Evolutionary conservation across 1,284 basidiomycete species (phyloP), one percentile per base, ranked within the genome.

Genomic region (Peniophora sp.): DNA sequence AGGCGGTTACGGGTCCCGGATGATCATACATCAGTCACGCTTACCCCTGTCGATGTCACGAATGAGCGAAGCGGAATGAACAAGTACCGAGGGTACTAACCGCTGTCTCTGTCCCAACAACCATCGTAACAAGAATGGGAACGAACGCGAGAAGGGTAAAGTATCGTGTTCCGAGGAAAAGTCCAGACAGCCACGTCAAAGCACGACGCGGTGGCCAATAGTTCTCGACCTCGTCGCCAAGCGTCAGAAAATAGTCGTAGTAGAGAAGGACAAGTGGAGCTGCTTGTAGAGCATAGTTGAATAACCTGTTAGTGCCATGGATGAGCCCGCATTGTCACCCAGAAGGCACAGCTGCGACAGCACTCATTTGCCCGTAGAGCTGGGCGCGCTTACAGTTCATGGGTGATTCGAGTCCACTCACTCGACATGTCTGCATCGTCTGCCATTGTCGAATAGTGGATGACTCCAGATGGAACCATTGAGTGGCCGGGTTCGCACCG

Each of bases 131-230:
- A 20, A 24, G 14, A 22, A 49, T 22, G 18, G 41, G 37, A 3
- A 44, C 10, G 32, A 43, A 20, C 15, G 39, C 48, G 20, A 49
- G 23, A 20, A 49, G n/a, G 12, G 41, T 17, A 17, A 49, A 14
- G 32, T 49, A 49, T 17, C 48, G 48, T 18, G 41, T 49, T 6
- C 41, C 17, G 6, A 49, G 23, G 41, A 43, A 49, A 15, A 49
- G 23, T 14, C 20, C 24, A 43, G 48, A 49, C 15, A 42, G 37
- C 23, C 20, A 49, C 24, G 37, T 39, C 17, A 49, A 11, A 20
- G 1, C 8, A 39, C 36, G 48, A 18, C 32, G 36, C 32, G 48
- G 48, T 3, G 48, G 48, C 48, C 48, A 49, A 18, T 43, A 49
- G 2, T 43, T 23, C 15, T 24, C 48, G 22, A 49, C 22, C 24